Percentiles rank a stretch among this genome's conserved stretches.
Conservation (phyloP, 2,329 filamentous ascomycete species). For the Albifimbria verrucaria region DNA sequence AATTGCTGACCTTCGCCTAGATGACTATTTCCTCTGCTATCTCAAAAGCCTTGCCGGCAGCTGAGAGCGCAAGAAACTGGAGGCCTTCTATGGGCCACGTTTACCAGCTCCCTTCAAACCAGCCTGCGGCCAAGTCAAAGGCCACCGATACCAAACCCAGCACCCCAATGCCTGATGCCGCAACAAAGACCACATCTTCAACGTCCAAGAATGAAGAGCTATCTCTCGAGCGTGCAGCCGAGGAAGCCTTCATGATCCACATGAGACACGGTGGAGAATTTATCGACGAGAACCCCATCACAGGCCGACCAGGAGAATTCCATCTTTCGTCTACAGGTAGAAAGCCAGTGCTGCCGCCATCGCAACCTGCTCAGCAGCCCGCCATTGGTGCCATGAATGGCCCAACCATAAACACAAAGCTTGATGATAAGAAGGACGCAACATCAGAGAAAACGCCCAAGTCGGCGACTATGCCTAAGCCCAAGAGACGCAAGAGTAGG, state of each 20-base stretch:
- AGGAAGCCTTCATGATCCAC: constrained; percentile 57
- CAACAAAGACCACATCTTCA: constrained; percentile 19
- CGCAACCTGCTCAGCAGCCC: constrained; percentile 24
- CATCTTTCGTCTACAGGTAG: constrained; percentile 61
- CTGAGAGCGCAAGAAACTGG: constrained; percentile 51
- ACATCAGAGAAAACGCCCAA: constrained; percentile 43
- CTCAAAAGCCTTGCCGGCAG: constrained; percentile 48
- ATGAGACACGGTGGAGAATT: constrained; percentile 61
- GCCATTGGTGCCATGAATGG: constrained; percentile 32
- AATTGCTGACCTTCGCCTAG: constrained; percentile 27
- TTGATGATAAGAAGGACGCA: constrained; percentile 42
- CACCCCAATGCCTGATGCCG: constrained; percentile 45
- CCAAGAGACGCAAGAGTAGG: constrained; percentile 48
- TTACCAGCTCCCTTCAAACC: constrained; percentile 39
- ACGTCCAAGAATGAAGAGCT: constrained; percentile 34
- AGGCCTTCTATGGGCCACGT: constrained; percentile 50
- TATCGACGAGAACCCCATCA: constrained; percentile 67
- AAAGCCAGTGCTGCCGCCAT: constrained; percentile 33
- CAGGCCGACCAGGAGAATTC: constrained; percentile 62
- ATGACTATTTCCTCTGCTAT: constrained; percentile 54
- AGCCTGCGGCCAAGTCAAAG: constrained; percentile 22
- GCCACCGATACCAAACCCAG: constrained; percentile 40
- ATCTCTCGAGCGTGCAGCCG: constrained; percentile 45
- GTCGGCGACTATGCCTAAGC: constrained; percentile 38
- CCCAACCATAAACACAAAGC: constrained; percentile 37